Base-by-base conservation (phyloP, 2,329 filamentous ascomycete genomes). In the Domatiomyces globalis region DNA sequence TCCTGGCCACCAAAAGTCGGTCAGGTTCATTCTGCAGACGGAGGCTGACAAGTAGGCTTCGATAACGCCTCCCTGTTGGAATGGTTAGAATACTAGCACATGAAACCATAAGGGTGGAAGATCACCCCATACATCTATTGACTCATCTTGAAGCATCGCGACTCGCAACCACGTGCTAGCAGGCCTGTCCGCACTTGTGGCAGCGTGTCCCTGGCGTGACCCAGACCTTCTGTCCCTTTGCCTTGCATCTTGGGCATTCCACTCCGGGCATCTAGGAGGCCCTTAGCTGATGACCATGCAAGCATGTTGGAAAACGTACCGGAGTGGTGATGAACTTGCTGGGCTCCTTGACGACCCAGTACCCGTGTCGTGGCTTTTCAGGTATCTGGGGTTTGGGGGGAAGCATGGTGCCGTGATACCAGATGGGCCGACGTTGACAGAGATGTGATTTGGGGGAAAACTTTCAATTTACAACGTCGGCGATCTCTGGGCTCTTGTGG, bases 161-260 rank as follows among this genome's bases (percentile, higher is more conserved):
- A 47, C 27, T 27, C 4, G 45, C 5, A 29, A 29, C 9, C 22
- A 47, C 5, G 18, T 18, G 45, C 61, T 60, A 59, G 53, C 66
- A 64, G 45, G 63, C 53, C 2, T 64, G 66, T 9, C 67, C 65
- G 51, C 69, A 71, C 43, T 67, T 58, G 56, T 71, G 69, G 53
- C 69, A 72, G 55, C 66, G 63, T 53, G 70, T 71, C n/a, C 69
- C 69, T 5, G 69, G 69, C 50, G 71, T 71, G 2, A 72, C 69
- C 69, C 69, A 72, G 20, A 64, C 61, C 56, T 70, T 68, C 49
- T 65, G 58, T 20, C 68, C 67, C 5, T 63, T 51, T 2, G 53
- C 54, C 48, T 59, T 51, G 51, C 69, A 72, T 17, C 56, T 67
- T 27, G 68, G 68, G 52, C 69, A 72, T 27, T 64, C 63, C 18